phyloP scores from a whole-genome alignment of 2,329 filamentous ascomycete species.

The Plectosphaerella sp. region DNA sequence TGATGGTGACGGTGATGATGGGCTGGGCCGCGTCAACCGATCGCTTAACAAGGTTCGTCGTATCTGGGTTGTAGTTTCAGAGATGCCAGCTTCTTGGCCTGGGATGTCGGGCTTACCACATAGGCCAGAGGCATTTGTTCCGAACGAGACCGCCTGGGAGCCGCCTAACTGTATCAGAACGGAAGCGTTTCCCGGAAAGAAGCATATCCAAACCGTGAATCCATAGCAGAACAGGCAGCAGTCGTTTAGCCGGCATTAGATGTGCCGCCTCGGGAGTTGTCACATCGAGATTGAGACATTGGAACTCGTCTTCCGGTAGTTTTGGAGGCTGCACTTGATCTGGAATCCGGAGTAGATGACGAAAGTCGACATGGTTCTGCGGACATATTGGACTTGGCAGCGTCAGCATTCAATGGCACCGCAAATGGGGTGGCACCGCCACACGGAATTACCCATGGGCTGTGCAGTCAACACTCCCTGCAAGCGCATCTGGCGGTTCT shows the following conservation, averaged over 20 bases:
- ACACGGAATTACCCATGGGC: constrained; percentile 3
- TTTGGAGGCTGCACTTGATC: constrained; percentile 14
- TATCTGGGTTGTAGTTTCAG: constrained; percentile 17
- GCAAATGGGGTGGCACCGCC: background rate
- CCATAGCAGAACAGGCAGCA: constrained; percentile 37
- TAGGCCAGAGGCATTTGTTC: constrained; percentile 31
- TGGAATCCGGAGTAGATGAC: constrained; percentile 37
- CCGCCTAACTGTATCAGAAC: constrained; percentile 20
- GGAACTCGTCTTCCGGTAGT: constrained; percentile 34
- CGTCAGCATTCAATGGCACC: background rate
- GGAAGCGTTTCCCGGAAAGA: background rate
- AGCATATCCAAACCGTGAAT: constrained; percentile 30
- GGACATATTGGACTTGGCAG: constrained; percentile 33
- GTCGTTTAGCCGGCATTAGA: background rate
- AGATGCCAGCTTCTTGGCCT: background rate
- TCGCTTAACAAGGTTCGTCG: constrained; percentile 26
- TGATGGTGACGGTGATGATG: constrained; percentile 12
- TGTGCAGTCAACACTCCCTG: constrained; percentile 2
- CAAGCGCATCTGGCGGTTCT: background rate
- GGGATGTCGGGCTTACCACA: constrained; percentile 25
- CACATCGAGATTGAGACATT: constrained; percentile 37
- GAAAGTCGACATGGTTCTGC: constrained; percentile 32
- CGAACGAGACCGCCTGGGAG: constrained; percentile 39
- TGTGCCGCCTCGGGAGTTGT: constrained; percentile 16
- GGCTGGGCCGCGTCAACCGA: constrained; percentile 21